These are phyloP conservation scores for Fomitopsis serialis DNA, from an alignment of 768 basidiomycete species.

Conservation along the genomic window DNA sequence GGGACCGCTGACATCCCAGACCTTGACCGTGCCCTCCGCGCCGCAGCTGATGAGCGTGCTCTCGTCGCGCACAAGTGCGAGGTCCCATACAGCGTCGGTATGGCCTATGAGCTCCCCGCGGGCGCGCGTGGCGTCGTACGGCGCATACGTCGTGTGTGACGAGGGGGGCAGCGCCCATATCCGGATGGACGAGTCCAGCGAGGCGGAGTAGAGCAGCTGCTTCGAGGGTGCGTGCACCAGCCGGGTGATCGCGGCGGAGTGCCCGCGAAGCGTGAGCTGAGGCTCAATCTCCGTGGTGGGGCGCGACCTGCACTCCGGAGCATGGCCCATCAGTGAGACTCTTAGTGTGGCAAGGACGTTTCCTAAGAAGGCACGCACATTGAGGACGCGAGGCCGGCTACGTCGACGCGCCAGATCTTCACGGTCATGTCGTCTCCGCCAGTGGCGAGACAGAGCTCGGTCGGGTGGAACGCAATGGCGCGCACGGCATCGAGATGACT, in stretches of 20 bases:
- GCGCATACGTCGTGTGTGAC: constrained; percentile 84
- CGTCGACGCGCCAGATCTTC: constrained; percentile 92
- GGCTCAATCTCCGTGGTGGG: constrained; percentile 87
- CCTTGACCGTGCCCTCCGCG: constrained; percentile 87
- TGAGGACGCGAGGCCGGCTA: constrained; percentile 65
- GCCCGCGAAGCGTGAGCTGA: constrained; percentile 88
- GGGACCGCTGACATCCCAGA: constrained; percentile 83
- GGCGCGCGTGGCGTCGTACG: constrained; percentile 76
- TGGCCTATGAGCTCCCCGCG: constrained; percentile 85
- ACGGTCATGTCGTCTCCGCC: constrained; percentile 94
- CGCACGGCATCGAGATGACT: constrained; percentile 95
- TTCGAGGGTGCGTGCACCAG: constrained; percentile 75
- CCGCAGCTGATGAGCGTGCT: constrained; percentile 84
- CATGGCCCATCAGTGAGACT: constrained; percentile 7
- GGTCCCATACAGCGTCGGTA: constrained; percentile 95
- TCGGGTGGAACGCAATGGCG: constrained; percentile 85
- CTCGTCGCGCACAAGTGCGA: constrained; percentile 80
- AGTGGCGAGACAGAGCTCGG: constrained; percentile 80
- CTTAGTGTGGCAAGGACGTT: neutral
- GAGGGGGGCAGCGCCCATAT: constrained; percentile 80
- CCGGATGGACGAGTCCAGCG: constrained; percentile 88
- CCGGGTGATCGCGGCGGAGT: constrained; percentile 86
- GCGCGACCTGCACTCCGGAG: constrained; percentile 42
- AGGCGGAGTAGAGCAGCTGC: constrained; percentile 82
- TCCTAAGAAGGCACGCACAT: constrained; percentile 48